phyloP scores from a whole-genome alignment of 1,139 yeast genomes.

The Candida sanyaensis region DNA sequence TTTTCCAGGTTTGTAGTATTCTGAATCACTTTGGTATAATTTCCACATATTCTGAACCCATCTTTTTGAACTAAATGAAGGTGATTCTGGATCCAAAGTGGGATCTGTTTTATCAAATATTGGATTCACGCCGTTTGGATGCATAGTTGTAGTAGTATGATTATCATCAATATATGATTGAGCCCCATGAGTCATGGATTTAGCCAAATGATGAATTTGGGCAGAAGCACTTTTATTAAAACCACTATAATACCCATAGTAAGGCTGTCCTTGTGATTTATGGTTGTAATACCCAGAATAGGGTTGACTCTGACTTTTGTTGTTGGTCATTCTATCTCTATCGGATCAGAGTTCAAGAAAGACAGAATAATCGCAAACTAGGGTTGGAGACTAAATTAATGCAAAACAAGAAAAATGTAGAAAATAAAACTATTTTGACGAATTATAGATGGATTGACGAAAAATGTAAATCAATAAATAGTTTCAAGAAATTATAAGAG shows the following conservation, averaged over 20 bases:
- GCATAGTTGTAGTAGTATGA: slow-evolving; percentile 3
- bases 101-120: slow-evolving; percentile 15
- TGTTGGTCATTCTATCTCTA: background rate
- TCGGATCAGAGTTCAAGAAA: background rate
- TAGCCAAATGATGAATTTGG: slow-evolving; percentile 14
- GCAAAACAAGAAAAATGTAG: background rate
- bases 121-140: slow-evolving; percentile 13
- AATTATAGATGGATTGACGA: background rate
- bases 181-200: slow-evolving; percentile 9
- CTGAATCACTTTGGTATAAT: slow-evolving; percentile 57
- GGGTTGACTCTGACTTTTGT: slow-evolving; percentile 7
- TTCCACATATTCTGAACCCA: slow-evolving; percentile 76
- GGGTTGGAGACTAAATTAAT: background rate
- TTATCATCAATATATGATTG: slow-evolving; percentile 10
- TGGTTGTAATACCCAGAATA: slow-evolving; percentile 10
- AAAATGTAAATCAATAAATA: background rate
- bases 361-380: background rate
- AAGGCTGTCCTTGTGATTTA: slow-evolving; percentile 15
- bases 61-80: slow-evolving; percentile 13
- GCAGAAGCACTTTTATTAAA: slow-evolving; percentile 13
- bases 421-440: background rate
- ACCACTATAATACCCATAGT: slow-evolving; percentile 14
- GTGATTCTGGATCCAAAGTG: slow-evolving; percentile 7
- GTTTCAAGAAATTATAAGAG: background rate
- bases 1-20: slow-evolving; percentile 61